These are phyloP conservation scores for Beauveria rudraprayagi DNA, from an alignment of 2,329 filamentous ascomycete genomes.

Conservation along the genomic window DNA sequence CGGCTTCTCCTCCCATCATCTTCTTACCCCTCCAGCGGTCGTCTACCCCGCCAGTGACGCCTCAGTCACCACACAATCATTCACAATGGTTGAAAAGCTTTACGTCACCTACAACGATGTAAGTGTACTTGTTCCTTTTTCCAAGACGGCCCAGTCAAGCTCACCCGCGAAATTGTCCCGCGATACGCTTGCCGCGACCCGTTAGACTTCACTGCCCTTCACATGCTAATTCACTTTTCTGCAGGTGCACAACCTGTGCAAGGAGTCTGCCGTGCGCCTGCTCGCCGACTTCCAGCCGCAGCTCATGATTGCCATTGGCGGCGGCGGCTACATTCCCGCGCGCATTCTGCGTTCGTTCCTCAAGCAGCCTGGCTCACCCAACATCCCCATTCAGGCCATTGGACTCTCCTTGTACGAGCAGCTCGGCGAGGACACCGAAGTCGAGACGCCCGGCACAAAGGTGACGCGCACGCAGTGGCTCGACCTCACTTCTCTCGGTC, in stretches of 20 bases:
- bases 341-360: constrained; percentile 97
- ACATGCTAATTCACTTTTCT: not conserved
- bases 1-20: not conserved
- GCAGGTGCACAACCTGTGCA: constrained; percentile 95
- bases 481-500: constrained; percentile 71
- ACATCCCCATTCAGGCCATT: constrained; percentile 99
- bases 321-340: constrained; percentile 93
- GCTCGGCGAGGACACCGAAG: constrained; percentile 48
- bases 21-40: not conserved
- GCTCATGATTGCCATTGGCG: constrained; percentile 97
- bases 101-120: constrained; percentile 93
- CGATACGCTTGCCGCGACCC: not conserved
- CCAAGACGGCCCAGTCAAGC: not conserved
- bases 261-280: constrained; percentile 72
- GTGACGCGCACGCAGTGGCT: constrained; percentile 98
- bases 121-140: constrained; percentile 25
- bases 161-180: not conserved
- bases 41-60: constrained; percentile 11
- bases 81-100: constrained; percentile 72
- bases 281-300: constrained; percentile 82
- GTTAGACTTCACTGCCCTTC: not conserved
- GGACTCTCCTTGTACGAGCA: constrained; percentile 94
- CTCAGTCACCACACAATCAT: constrained; percentile 11
- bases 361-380: constrained; percentile 75
- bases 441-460: constrained; percentile 78